Evolutionary conservation across 306 rosid genomes (phyloP), one percentile per base, ranked within the genome.

Genomic region (Acacia confusa): DNA sequence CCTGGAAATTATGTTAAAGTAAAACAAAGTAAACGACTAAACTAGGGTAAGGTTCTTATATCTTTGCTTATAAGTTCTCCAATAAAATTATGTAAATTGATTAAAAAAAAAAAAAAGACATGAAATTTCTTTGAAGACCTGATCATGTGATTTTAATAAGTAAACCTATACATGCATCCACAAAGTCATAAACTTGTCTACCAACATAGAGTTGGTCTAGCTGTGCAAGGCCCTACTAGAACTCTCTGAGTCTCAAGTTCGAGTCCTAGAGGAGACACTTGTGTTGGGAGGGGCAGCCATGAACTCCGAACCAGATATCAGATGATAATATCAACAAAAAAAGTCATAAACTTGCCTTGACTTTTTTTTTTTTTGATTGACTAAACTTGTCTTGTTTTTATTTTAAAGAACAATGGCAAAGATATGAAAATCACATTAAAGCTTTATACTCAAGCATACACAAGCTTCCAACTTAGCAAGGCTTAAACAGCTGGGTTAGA

Each of bases 1-100:
- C 94, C 99, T 93, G 84, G 72, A 53, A 84, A 69, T 69, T 4
- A 40, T 40, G 41, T 36, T 22, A 22, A 82, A 52, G 77, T 66
- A 7, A 34, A 70, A 41, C 12, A 76, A 13, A 81, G 68, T 58
- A 28, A 28, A 63, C 22, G 67, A 61, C 20, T 13, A 61, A 34
- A 25, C 36, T 4, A 10, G 69, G 19, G 69, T 63, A 63, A 27
- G 34, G 10, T 28, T 30, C 41, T 15, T 7, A 0, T 63, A 30
- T 63, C 40, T 28, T 30, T 63, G 40, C n/a, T 30, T 14, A 14
- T 14, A 63, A 14, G 1, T 28, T 63, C 69, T 15, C 69, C 40
- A 28, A 63, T 15, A 27, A 63, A 28, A 63, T 63, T 7, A 28
- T 2, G 20, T 63, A 9, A 20, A 53, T 7, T 53, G 61, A 53